Evolutionary conservation across 2,329 filamentous ascomycete genomes (phyloP), one percentile per base, ranked within the genome.

Genomic region (Colletotrichum karsti): DNA sequence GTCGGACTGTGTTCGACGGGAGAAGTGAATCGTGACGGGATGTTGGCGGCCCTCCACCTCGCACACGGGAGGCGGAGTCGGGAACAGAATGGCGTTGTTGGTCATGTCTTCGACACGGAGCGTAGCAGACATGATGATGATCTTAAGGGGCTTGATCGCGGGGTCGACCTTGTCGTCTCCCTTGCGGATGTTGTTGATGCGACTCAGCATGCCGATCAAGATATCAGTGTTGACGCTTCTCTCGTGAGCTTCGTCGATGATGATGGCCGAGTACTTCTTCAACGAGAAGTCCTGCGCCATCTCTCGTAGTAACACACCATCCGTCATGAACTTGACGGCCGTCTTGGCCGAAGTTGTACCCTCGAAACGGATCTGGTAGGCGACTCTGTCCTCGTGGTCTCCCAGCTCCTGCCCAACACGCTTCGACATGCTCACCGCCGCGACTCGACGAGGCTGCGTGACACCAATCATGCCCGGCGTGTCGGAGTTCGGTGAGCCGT

Each of bases 111-210:
- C 93, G 50, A 98, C 93, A 67, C 94, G 88, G 35, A 99, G 84
- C 2, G 96, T 99, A 46, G 96, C 96, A 67, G 95, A 98, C 97
- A 99, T 99, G 80, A 99, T 97, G 67, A 99, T 89, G 8, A 99
- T 86, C 80, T 98, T 99, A 58, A 99, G 81, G 0, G 95, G 94
- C 71, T 90, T 91, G 28, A 92, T 82, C 1, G 88, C 87, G 0
- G 91, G 82, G 68, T 96, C 88, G 77, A 96, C 92, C 68, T 87
- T 83, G 7, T 89, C 88, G 81, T 98, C 87, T 41, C 93, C 89
- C 59, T 91, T 88, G 67, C 96, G 89, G 60, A 98, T 82, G 72
- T 94, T 93, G 53, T 98, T 93, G 35, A 98, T 94, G 75, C 95
- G 90, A 75, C 95, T 98, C 15, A 98, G 89, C 90, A 99, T 97